phyloP scores from a whole-genome alignment of 768 basidiomycete species.

The Tricholoma saponaceum region DNA sequence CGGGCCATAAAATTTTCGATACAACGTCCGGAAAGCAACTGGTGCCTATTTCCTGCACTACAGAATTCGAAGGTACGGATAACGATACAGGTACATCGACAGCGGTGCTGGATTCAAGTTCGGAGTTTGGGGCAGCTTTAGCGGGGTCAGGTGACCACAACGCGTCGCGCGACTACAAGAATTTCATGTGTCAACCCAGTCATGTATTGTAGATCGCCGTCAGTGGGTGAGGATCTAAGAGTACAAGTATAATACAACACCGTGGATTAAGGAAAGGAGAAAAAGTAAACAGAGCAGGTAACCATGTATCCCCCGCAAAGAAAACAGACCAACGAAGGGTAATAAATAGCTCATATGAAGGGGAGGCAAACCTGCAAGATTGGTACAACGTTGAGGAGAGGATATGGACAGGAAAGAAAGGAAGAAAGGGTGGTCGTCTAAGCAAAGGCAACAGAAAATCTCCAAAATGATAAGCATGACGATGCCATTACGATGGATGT shows the following conservation, averaged over 20 bases:
- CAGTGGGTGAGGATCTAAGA: not conserved
- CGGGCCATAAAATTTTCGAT: conserved; percentile 28
- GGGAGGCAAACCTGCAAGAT: not conserved
- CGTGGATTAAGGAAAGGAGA: not conserved
- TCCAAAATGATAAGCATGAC: not conserved
- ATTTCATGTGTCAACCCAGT: not conserved
- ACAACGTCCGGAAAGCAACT: no score
- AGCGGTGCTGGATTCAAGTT: no score
- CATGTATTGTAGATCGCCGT: not conserved
- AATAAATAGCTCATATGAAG: not conserved
- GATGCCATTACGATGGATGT: not conserved
- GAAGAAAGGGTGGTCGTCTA: not conserved
- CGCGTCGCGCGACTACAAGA: no score
- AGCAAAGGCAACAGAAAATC: not conserved
- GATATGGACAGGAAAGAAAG: no score
- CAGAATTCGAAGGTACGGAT: no score
- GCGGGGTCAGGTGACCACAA: no score
- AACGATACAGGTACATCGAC: no score
- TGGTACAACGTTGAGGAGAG: not conserved
- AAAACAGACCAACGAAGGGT: not conserved
- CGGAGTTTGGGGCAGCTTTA: no score
- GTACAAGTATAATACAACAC: not conserved
- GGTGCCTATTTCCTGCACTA: no score
- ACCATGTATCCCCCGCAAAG: not conserved
- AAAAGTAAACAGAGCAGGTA: not conserved